These are phyloP conservation scores for Penicillium sclerotigenum DNA, from an alignment of 2,329 filamentous ascomycete species.

Conservation along the genomic window DNA sequence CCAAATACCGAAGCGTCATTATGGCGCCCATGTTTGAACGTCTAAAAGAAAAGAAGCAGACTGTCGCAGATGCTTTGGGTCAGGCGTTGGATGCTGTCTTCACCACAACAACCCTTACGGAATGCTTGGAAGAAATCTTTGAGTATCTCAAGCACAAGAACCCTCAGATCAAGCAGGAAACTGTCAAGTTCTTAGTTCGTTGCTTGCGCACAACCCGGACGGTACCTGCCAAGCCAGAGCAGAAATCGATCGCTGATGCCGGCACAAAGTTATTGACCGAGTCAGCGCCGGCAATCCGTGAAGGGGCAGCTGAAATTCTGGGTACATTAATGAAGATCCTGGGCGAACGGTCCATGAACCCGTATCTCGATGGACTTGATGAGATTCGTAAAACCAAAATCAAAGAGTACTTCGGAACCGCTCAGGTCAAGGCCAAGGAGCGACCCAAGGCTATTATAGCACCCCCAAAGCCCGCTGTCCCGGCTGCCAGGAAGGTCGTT, in stretches of 20 bases:
- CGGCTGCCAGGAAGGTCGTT: constrained; percentile 56
- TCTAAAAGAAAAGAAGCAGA: constrained; percentile 93
- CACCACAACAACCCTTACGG: constrained; percentile 65
- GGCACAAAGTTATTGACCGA: constrained; percentile 88
- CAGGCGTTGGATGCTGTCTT: constrained; percentile 75
- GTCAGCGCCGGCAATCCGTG: constrained; percentile 77
- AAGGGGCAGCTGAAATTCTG: constrained; percentile 85
- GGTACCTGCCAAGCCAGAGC: constrained; percentile 79
- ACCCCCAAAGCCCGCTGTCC: constrained; percentile 57
- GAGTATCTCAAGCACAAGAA: constrained; percentile 91
- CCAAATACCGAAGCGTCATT: constrained; percentile 74
- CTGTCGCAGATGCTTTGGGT: constrained; percentile 82
- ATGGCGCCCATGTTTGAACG: constrained; percentile 91
- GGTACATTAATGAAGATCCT: constrained; percentile 98
- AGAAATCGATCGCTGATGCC: constrained; percentile 78
- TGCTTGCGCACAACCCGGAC: constrained; percentile 78
- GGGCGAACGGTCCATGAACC: constrained; percentile 91
- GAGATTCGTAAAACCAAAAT: constrained; percentile 95
- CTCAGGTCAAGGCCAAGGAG: constrained; percentile 83
- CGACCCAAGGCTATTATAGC: constrained; percentile 75
- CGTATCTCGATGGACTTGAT: constrained; percentile 85
- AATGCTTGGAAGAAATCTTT: constrained; percentile 87
- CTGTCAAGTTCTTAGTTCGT: constrained; percentile 86
- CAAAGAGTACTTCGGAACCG: constrained; percentile 82
- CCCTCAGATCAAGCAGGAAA: constrained; percentile 94